A percentile compares a stretch with the other conserved stretches of the same genome.
phyloP scores from a whole-genome alignment of 805 yeast genomes.

The Candida qinlingensis region DNA sequence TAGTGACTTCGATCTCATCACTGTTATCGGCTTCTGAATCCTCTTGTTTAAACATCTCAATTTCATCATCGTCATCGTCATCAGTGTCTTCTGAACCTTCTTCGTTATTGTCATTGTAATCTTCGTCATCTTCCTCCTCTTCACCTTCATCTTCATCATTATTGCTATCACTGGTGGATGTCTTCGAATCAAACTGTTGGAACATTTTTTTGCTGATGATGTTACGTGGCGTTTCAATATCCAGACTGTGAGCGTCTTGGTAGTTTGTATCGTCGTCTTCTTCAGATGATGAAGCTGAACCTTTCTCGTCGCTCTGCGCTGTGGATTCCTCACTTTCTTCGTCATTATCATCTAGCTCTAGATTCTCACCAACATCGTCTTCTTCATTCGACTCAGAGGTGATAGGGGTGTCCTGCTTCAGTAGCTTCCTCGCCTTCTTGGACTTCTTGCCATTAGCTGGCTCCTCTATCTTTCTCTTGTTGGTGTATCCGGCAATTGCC shows the following conservation, averaged over 20 bases:
- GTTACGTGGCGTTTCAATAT: constrained; percentile 15
- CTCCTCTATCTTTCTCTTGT: constrained; percentile 19
- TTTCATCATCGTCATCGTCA: constrained; percentile 21
- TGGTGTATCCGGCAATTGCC: constrained; percentile 24
- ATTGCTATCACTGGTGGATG: constrained; percentile 17
- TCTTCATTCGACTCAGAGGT: constrained; percentile 6
- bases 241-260: constrained; percentile 12
- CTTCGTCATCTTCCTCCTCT: constrained; percentile 14
- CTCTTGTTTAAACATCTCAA: constrained; percentile 6
- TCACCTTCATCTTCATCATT: constrained; percentile 18
- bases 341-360: constrained; percentile 26
- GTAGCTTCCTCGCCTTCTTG: constrained; percentile 20
- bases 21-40: constrained; percentile 16
- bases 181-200: constrained; percentile 13
- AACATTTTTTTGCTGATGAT: constrained; percentile 20
- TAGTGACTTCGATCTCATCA: neutral
- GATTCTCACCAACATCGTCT: constrained; percentile 31
- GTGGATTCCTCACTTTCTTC: constrained; percentile 15
- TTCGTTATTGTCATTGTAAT: constrained; percentile 6
- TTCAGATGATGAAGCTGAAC: constrained; percentile 6
- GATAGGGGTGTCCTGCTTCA: neutral
- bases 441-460: constrained; percentile 16
- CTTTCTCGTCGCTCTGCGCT: neutral
- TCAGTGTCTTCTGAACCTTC: constrained; percentile 18
- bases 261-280: constrained; percentile 17